Base-by-base conservation (phyloP, 2,329 filamentous ascomycete genomes). In the Neofusicoccum parvum region DNA sequence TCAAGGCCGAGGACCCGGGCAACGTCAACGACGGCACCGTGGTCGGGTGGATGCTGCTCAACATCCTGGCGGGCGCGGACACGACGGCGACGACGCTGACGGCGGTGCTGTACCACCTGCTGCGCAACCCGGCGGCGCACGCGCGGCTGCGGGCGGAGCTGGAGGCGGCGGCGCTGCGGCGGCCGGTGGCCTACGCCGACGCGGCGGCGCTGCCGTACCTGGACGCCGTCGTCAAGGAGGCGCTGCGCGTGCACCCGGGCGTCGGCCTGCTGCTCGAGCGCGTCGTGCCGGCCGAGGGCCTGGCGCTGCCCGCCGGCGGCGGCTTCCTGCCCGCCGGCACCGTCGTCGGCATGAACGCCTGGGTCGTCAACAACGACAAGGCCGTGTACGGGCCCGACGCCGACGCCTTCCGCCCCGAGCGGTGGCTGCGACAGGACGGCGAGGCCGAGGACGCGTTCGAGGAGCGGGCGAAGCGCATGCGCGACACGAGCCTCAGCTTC, bases 311-410 rank as follows among this genome's bases (percentile, higher is more conserved):
- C 72, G 71, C 68, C 15, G 71, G 70, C 27, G 43, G 6, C 68
- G 17, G 67, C 36, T 69, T 53, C 80, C 27, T 64, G 39, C 78
- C 78, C 0, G 71, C 68, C 1, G 80, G 79, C 10, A 81, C 79
- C 0, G 71, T 78, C 4, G 74, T 82, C 7, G 81, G 80, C 5
- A 75, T 81, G 50, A 83, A 81, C 54, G 71, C 80, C 0, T 81
- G 79, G 74, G 78, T 81, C 0, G 66, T 82, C 0, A 79, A 83
- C 34, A 72, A 74, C 23, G 74, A 82, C 51, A 70, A 71, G 10
- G 67, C 69, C 0, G 73, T 83, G 3, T 85, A 80, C 62, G 75
- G 75, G 0, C 27, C 70, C 0, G 75, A 81, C 59, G 74, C 79
- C 0, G 75, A 80, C 11, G 68, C 73, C 0, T 84, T 79, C 67